Percentiles rank a stretch among this genome's conserved stretches.
These are phyloP conservation scores for Aspergillus oerlinghausenensis DNA, from an alignment of 2,329 filamentous ascomycete genomes.

Conservation along the genomic window DNA sequence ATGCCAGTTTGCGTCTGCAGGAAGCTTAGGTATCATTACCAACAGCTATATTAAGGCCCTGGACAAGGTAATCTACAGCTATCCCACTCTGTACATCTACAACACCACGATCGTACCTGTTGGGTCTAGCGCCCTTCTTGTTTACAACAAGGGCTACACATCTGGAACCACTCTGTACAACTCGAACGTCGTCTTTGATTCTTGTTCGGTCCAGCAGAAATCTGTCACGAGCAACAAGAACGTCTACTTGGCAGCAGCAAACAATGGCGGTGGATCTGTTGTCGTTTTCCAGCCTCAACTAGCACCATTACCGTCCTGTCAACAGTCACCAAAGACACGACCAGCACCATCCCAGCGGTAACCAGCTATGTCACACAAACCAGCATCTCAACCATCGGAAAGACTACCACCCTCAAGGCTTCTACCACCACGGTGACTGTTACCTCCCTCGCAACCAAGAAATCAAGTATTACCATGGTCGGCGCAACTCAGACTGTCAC, in stretches of 20 bases:
- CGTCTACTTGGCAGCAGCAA: constrained; percentile 41
- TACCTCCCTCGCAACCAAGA: constrained; percentile 11
- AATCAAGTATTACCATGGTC: constrained; percentile 6
- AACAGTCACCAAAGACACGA: constrained; percentile 9
- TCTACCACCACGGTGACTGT: constrained; percentile 12
- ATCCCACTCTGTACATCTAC: constrained; percentile 41
- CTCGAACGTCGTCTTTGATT: constrained; percentile 42
- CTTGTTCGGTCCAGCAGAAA: constrained; percentile 34
- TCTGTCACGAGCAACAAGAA: constrained; percentile 31
- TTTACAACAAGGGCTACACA: constrained; percentile 38
- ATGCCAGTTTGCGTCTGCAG: constrained; percentile 42
- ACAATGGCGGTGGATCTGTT: constrained; percentile 36
- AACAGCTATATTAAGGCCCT: constrained; percentile 44
- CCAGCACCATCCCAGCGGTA: constrained; percentile 7
- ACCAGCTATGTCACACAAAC: constrained; percentile 11
- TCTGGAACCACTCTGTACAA: constrained; percentile 21
- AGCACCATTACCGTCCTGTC: constrained; percentile 12
- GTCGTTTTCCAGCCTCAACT: constrained; percentile 33
- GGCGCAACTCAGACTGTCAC: constrained; percentile 10
- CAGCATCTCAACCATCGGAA: constrained; percentile 12
- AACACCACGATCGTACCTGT: constrained; percentile 41
- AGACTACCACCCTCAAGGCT: constrained; percentile 22
- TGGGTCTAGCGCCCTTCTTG: constrained; percentile 29
- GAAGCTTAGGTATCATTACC: constrained; percentile 35
- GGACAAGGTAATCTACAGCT: constrained; percentile 42